A percentile compares a stretch with the other conserved stretches of the same genome.
phyloP scores from a whole-genome alignment of 225 moss, liverwort and hornwort species.

The Polytrichum formosum region DNA sequence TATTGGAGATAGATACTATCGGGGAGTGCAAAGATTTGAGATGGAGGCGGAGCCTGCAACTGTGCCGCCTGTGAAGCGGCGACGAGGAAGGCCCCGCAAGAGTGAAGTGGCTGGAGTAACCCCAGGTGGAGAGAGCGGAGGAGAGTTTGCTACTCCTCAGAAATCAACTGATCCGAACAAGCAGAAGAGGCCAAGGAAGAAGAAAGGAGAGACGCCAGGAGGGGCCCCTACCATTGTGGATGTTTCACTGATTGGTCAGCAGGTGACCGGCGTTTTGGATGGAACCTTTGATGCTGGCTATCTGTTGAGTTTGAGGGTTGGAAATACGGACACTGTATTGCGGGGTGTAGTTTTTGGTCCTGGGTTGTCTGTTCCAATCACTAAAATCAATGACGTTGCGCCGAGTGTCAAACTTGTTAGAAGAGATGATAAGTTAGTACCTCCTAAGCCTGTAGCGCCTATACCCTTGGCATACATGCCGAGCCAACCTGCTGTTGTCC shows the following conservation, averaged over 20 bases:
- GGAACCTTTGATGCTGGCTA: conserved; percentile 99
- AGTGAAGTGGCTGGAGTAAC: conserved; percentile 32
- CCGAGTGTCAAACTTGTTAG: conserved; percentile 70
- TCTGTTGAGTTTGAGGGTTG: conserved; percentile 72
- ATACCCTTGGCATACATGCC: conserved; percentile 14
- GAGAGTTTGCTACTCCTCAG: conserved; percentile 8
- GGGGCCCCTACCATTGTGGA: conserved; percentile 40
- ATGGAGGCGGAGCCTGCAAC: conserved; percentile 59
- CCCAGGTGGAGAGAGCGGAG: conserved; percentile 23
- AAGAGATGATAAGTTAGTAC: conserved; percentile 55
- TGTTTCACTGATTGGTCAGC: conserved; percentile 74
- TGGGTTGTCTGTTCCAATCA: conserved; percentile 62
- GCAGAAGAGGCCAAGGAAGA: conserved; percentile 78
- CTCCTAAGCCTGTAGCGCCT: conserved; percentile 25
- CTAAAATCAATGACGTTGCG: conserved; percentile 69
- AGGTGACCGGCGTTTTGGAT: conserved; percentile 84
- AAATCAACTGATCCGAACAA: conserved; percentile 26
- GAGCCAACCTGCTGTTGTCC: conserved; percentile 3
- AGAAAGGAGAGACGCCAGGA: conserved; percentile 37
- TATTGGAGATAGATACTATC: conserved; percentile 23
- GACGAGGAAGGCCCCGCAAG: conserved; percentile 69
- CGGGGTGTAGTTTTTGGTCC: conserved; percentile 92
- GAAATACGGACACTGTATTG: conserved; percentile 59
- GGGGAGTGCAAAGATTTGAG: conserved; percentile 9
- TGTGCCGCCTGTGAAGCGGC: conserved; percentile 60